Evolutionary conservation across 495 filamentous ascomycete species (phyloP), one percentile per base, ranked within the genome.

Genomic region (Neurospora sublineolata): DNA sequence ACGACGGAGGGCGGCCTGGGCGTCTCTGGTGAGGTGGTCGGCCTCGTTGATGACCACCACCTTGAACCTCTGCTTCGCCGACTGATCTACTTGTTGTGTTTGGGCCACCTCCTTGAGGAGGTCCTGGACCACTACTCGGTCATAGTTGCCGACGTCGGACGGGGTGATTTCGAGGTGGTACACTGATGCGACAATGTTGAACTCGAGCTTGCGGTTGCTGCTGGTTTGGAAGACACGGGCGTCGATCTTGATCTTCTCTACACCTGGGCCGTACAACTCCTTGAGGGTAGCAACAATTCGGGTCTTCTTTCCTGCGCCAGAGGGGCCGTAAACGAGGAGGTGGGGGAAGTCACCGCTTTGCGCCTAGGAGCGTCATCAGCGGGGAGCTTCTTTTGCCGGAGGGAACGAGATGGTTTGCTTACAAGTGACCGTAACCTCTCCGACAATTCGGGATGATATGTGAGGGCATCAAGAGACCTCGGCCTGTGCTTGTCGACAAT

Each of bases 31-130:
- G 67, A 99, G 84, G 76, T 97, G 91, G 76, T 99, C 96, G n/a
- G 95, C 95, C 83, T 99, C 95, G 77, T 99, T 99, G 84, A 99
- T 97, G 41, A 99, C 94, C 3, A 99, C 96, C 14, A 99, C 93
- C 83, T 99, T 99, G 84, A 99, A 99, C 60, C 89, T 87, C 79
- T 99, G 95, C 78, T 89, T 91, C 37, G 96, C 95, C 8, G 87
- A 81, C 71, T 92, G 86, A 79, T 99, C 95, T 16, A 99, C 96
- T 81, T 98, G 96, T 81, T 98, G 96, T 36, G 95, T 99, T 81
- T 99, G 95, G 40, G 96, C 95, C 11, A 98, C 94, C 81, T 99
- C 95, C 80, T 99, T 99, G 38, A 99, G 86, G 52, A 99, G 84
- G 79, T 97, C 94, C 78, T 98, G 96, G 16, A 99, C 82, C 11